Conservation (phyloP, 1,284 basidiomycete genomes). For the Apiotrichum sp. region DNA sequence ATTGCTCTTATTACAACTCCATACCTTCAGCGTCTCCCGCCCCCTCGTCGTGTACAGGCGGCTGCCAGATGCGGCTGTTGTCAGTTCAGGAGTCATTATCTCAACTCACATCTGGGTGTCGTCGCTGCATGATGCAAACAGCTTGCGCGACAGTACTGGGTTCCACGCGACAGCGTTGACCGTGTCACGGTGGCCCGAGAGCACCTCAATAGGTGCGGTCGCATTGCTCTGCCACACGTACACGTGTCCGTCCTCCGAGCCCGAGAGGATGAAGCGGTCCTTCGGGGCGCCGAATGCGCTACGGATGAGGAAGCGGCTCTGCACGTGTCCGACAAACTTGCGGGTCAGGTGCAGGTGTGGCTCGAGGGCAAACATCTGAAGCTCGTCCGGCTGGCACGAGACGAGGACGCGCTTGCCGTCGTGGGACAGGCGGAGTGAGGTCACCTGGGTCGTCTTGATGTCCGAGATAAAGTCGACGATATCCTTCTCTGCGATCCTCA, state of each 20-base stretch:
- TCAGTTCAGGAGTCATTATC: neutral
- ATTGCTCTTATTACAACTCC: conserved; percentile 9
- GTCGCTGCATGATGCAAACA: conserved; percentile 92
- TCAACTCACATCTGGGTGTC: conserved; percentile 60
- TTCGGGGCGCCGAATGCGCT: conserved; percentile 92
- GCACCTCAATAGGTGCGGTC: conserved; percentile 70
- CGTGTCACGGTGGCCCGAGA: conserved; percentile 76
- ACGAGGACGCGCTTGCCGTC: conserved; percentile 83
- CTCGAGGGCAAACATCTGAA: conserved; percentile 77
- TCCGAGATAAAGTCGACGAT: conserved; percentile 30
- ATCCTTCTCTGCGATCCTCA: conserved; percentile 33
- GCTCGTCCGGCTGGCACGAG: conserved; percentile 79
- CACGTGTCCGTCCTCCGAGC: conserved; percentile 87
- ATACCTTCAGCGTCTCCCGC: conserved; percentile 4
- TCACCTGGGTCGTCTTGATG: conserved; percentile 52
- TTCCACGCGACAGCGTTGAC: conserved; percentile 98
- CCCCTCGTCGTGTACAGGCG: neutral
- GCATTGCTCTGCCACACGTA: conserved; percentile 94
- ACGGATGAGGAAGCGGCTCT: conserved; percentile 75
- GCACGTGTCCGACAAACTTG: conserved; percentile 74
- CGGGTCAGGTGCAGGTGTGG: conserved; percentile 60
- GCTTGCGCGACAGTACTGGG: conserved; percentile 64
- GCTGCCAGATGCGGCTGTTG: conserved; percentile 18
- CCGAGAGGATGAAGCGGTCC: conserved; percentile 83
- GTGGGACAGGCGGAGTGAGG: conserved; percentile 77